A percentile compares a stretch with the other conserved stretches of the same genome.
These are phyloP conservation scores for Pythium sp. DNA, from an alignment of 352 stramenopile genomes.

Conservation along the genomic window DNA sequence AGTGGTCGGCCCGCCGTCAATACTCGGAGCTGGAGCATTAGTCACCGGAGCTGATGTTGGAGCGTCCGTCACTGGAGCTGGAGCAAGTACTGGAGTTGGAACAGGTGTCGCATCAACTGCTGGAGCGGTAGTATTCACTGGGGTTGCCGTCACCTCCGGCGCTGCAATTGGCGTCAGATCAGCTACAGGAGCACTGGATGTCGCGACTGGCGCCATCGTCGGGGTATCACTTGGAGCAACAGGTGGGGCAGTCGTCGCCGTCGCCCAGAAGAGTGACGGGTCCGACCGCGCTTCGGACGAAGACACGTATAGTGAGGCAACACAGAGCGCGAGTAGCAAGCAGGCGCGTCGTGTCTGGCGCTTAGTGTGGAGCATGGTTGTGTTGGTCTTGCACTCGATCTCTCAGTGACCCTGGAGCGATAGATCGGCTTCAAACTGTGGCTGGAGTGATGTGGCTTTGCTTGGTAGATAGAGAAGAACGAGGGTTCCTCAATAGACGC, in stretches of 20 bases:
- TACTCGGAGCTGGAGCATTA: not conserved
- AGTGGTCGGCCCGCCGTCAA: not conserved
- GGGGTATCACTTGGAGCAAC: not conserved
- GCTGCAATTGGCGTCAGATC: not conserved
- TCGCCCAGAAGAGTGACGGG: slow-evolving; percentile 8
- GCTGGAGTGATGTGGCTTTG: not conserved
- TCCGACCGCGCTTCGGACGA: not conserved
- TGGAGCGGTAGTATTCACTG: not conserved
- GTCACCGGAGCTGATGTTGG: not conserved
- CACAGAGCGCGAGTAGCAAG: not conserved
- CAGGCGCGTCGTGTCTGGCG: not conserved
- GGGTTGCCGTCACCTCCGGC: not conserved
- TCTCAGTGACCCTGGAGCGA: not conserved
- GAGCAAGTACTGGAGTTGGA: not conserved
- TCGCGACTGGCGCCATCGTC: not conserved
- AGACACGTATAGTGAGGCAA: not conserved
- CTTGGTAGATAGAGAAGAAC: slow-evolving; percentile 9
- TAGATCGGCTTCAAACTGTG: not conserved
- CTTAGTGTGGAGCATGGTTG: not conserved
- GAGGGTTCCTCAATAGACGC: slow-evolving; percentile 7
- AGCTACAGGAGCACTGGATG: not conserved
- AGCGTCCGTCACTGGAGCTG: not conserved
- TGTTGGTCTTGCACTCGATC: not conserved
- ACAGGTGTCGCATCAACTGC: not conserved
- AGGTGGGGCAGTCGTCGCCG: not conserved